Evolutionary conservation across 176 grass and related monocot species (phyloP), one percentile per base, ranked within the genome.

Genomic region (Puya raimondii): DNA sequence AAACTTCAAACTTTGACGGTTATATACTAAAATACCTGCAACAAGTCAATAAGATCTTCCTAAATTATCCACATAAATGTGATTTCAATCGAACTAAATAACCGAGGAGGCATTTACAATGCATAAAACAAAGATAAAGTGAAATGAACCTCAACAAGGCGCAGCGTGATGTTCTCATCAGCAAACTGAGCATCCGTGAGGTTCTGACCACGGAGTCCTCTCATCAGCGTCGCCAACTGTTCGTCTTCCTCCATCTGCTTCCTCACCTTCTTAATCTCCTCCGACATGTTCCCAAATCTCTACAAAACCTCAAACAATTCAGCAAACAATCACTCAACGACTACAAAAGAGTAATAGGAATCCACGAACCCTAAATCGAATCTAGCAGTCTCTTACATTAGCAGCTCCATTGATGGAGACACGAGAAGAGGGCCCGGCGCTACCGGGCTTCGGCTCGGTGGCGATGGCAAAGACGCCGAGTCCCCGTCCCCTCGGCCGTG

Each of bases 241-340:
- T 97, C 93, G 79, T 97, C 93, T 81, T 97, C 76, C 86, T 97
- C 93, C 93, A 97, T 92, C 78, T 97, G 89, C 80, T 97, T 92
- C 21, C 93, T 80, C 73, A 97, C 86, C 26, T 84, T 88, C 84
- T 90, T 84, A 48, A 96, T 96, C 84, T 96, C 93, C 68, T 87
- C 83, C 63, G 93, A 96, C 22, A 96, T 78, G 10, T 81, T 85
- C 22, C 87, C 88, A 67, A 92, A 85, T 53, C 86, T 83, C 93
- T 96, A 56, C 29, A 67, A 14, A 64, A 47, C 22, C 25, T 4
- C 68, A 77, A n/a, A 79, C 23, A 14, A 18, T 51, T 22, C 16
- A 77, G 7, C 10, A 51, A 50, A 58, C 52, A 14, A 15, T 12
- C 29, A 23, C 17, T 51, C 25, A 78, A 23, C 64, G 63, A 33